These are phyloP conservation scores for Inga leiocalycina DNA, from an alignment of 306 rosid species.

Conservation along the genomic window DNA sequence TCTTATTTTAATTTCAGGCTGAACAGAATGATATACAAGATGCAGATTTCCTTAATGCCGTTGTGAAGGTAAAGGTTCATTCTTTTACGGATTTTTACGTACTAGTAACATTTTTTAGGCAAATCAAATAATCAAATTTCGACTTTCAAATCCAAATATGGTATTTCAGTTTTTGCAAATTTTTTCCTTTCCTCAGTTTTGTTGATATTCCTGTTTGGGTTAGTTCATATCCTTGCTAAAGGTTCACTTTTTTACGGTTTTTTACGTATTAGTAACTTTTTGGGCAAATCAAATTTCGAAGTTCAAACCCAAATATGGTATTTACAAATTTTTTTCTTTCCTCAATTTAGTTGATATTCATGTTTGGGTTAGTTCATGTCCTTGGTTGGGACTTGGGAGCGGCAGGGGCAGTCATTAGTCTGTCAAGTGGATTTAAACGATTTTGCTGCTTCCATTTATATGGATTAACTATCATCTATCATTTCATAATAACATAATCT, in stretches of 20 bases:
- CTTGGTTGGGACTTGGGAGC: conserved; percentile 22
- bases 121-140: conserved; percentile 33
- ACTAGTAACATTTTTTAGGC: background rate
- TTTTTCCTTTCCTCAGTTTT: background rate
- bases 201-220: conserved; percentile 5
- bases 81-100: background rate
- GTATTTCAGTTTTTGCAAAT: background rate
- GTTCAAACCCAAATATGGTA: background rate
- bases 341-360: background rate
- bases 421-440: conserved; percentile 18
- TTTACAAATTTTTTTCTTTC: background rate
- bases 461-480: background rate
- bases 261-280: background rate
- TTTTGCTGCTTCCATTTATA: conserved; percentile 1
- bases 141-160: conserved; percentile 15
- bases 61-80: conserved; percentile 73
- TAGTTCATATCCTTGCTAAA: conserved; percentile 37
- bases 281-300: conserved; percentile 31
- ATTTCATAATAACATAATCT: conserved; percentile 3
- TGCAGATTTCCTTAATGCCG: conserved; percentile 84
- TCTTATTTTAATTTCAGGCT: conserved; percentile 56
- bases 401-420: background rate
- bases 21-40: conserved; percentile 69
- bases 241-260: background rate
- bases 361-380: conserved; percentile 27